phyloP scores from a whole-genome alignment of 225 moss, liverwort and hornwort genomes.

The Sphagnum tenellum region DNA sequence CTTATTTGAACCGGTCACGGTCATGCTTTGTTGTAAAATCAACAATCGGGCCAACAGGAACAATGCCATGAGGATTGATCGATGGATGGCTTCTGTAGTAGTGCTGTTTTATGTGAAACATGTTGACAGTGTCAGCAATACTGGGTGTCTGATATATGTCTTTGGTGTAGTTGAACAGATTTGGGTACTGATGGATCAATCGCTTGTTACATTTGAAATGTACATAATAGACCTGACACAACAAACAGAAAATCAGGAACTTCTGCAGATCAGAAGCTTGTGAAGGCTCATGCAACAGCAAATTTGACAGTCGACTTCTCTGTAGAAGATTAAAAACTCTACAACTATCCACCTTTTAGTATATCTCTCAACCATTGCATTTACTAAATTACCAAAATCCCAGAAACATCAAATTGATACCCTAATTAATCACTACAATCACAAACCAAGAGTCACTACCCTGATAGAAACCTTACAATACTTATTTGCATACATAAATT shows the following conservation, averaged over 20 bases:
- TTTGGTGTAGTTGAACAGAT: slow-evolving; percentile 78
- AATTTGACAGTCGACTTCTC: too few relatives aligned
- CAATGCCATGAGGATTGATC: slow-evolving; percentile 54
- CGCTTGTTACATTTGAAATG: slow-evolving; percentile 80
- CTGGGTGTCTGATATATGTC: slow-evolving; percentile 61
- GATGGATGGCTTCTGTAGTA: slow-evolving; percentile 83
- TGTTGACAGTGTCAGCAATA: slow-evolving; percentile 60
- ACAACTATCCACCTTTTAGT: too few relatives aligned
- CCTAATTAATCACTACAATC: too few relatives aligned
- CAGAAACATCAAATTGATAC: too few relatives aligned
- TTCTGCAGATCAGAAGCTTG: too few relatives aligned
- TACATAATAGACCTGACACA: slow-evolving; percentile 53
- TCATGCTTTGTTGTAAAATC: slow-evolving; percentile 61
- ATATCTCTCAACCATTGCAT: too few relatives aligned
- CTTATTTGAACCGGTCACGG: slow-evolving; percentile 40
- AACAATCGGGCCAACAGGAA: slow-evolving; percentile 40
- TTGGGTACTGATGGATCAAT: slow-evolving; percentile 70
- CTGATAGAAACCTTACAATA: neutral
- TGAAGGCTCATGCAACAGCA: too few relatives aligned
- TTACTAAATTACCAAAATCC: too few relatives aligned
- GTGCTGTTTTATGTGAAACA: slow-evolving; percentile 74
- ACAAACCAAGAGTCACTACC: neutral
- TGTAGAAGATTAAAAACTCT: too few relatives aligned
- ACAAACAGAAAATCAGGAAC: too few relatives aligned
- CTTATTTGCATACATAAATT: neutral